phyloP scores from a whole-genome alignment of 2,329 filamentous ascomycete genomes.

The Neonectria punicea region DNA sequence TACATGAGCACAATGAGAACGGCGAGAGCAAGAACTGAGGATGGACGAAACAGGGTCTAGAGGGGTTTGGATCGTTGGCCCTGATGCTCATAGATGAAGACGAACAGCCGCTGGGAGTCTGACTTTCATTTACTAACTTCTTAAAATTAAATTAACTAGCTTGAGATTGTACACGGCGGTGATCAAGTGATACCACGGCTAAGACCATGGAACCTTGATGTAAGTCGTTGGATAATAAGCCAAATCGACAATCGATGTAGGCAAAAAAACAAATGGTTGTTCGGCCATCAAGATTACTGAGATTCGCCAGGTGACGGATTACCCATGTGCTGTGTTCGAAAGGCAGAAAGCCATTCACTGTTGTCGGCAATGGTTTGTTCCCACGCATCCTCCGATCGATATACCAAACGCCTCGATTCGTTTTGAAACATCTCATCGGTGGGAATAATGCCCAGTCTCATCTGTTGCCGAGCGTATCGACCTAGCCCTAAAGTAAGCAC shows the following conservation, averaged over 20 bases:
- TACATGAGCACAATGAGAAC: too few relatives aligned
- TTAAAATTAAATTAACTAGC: too few relatives aligned
- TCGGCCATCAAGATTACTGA: background rate
- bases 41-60: too few relatives aligned
- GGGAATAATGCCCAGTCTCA: constrained; percentile 33
- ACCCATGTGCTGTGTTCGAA: constrained; percentile 26
- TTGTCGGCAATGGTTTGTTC: constrained; percentile 46
- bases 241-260: background rate
- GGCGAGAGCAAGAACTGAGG: too few relatives aligned
- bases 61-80: too few relatives aligned
- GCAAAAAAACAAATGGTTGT: background rate
- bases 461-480: constrained; percentile 37
- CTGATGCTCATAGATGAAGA: too few relatives aligned
- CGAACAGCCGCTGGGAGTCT: too few relatives aligned
- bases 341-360: constrained; percentile 40
- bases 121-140: too few relatives aligned
- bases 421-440: constrained; percentile 44
- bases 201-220: background rate
- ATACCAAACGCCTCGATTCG: constrained; percentile 41
- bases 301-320: background rate
- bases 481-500: constrained; percentile 34
- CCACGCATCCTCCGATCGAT: constrained; percentile 37
- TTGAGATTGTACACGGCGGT: too few relatives aligned
- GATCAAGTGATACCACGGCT: too few relatives aligned
- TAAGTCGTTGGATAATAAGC: background rate